A percentile compares a stretch with the other conserved stretches of the same genome.
Conservation (phyloP, 495 filamentous ascomycete species). For the Cercophora samala region DNA sequence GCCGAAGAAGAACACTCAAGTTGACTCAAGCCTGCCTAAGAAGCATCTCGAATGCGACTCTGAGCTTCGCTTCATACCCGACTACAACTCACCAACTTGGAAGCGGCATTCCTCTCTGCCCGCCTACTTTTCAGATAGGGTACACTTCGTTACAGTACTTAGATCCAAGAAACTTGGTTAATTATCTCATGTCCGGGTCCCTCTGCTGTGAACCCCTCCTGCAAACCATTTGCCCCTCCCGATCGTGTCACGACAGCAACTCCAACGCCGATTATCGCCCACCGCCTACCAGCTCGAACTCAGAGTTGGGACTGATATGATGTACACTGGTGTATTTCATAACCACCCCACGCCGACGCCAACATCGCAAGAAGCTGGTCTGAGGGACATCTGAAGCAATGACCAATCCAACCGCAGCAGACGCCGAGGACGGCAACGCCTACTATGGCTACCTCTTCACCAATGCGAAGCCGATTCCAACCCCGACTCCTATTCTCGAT, state of each 20-base stretch:
- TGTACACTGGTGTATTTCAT: constrained; percentile 7
- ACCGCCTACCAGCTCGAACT: background rate
- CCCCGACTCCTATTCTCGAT: constrained; percentile 70
- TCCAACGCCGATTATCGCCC: constrained; percentile 11
- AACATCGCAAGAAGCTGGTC: constrained; percentile 1
- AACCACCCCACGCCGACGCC: background rate
- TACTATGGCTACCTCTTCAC: constrained; percentile 88
- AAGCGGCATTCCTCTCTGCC: background rate
- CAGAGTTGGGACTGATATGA: constrained; percentile 6
- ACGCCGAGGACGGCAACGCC: constrained; percentile 30
- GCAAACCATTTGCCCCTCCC: constrained; percentile 2
- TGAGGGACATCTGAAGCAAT: constrained; percentile 18
- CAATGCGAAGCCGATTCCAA: constrained; percentile 57
- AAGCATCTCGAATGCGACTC: constrained; percentile 2
- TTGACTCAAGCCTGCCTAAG: background rate
- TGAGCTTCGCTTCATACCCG: background rate
- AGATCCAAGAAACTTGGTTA: background rate
- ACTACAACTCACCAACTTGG: background rate
- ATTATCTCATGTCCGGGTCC: background rate
- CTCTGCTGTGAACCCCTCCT: constrained; percentile 4
- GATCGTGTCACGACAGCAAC: constrained; percentile 8
- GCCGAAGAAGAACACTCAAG: background rate
- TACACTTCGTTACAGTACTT: background rate
- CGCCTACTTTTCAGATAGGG: background rate
- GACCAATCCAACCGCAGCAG: constrained; percentile 22